These are phyloP conservation scores for Groenewaldozyma auringiensis DNA, from an alignment of 1,139 yeast genomes.

Conservation along the genomic window DNA sequence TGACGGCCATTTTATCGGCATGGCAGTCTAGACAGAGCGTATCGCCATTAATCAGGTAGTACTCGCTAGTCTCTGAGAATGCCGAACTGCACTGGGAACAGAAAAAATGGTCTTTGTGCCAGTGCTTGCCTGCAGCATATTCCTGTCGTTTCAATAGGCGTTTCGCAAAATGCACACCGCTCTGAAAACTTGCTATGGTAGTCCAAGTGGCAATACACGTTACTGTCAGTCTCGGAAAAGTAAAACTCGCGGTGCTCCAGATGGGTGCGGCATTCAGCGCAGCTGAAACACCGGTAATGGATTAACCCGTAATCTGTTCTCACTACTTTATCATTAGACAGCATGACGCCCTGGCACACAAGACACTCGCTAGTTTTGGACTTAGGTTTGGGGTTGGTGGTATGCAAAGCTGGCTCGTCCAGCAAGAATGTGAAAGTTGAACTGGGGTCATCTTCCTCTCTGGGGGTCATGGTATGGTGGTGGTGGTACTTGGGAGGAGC, in stretches of 20 bases:
- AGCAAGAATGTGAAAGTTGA: background rate
- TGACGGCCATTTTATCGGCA: constrained; percentile 22
- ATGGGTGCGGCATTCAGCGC: constrained; percentile 25
- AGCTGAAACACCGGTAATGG: constrained; percentile 29
- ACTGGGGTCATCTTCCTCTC: background rate
- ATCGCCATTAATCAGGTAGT: constrained; percentile 22
- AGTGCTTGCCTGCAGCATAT: constrained; percentile 28
- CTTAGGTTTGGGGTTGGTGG: background rate
- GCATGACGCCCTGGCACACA: constrained; percentile 18
- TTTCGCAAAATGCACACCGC: constrained; percentile 27
- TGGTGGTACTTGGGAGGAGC: too few relatives aligned
- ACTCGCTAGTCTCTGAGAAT: constrained; percentile 20
- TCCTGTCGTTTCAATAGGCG: constrained; percentile 29
- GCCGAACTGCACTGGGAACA: constrained; percentile 30
- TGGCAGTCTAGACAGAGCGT: constrained; percentile 28
- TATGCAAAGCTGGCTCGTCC: background rate
- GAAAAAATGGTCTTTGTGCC: constrained; percentile 32
- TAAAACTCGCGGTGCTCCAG: constrained; percentile 31
- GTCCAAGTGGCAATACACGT: constrained; percentile 30
- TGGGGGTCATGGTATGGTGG: too few relatives aligned
- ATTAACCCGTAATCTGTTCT: constrained; percentile 22
- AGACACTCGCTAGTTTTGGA: constrained; percentile 12
- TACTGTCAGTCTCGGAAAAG: constrained; percentile 14
- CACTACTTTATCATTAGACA: constrained; percentile 19
- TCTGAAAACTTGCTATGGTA: constrained; percentile 30